Evolutionary conservation across 257 asterid genomes (phyloP).

Genomic region (Solanum pimpinellifolium): DNA sequence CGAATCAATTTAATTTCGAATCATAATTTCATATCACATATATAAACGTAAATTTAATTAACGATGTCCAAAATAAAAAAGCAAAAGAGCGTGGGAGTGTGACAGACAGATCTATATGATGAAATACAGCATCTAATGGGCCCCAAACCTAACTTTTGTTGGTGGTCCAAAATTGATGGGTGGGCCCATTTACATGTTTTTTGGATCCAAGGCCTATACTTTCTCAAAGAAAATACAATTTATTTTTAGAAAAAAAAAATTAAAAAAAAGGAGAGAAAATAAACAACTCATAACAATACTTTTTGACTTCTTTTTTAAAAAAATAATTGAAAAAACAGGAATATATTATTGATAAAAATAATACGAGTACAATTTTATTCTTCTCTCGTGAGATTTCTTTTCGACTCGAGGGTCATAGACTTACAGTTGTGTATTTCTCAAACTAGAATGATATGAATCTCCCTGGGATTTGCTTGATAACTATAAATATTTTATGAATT

Average conservation of each 20-base stretch:
- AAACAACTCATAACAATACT: too few relatives aligned
- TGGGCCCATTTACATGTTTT: constrained; percentile 24
- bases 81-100: constrained; percentile 1
- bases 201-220: constrained; percentile 46
- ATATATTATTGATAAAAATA: not conserved
- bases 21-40: not conserved
- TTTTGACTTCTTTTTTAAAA: not conserved
- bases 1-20: not conserved
- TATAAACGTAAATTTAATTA: not conserved
- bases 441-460: accelerated
- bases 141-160: constrained; percentile 14
- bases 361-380: too few relatives aligned
- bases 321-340: not conserved
- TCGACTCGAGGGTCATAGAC: too few relatives aligned
- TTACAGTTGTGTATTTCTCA: not conserved
- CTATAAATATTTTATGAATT: too few relatives aligned
- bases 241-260: not conserved
- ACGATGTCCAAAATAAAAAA: not conserved
- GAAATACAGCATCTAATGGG: constrained; percentile 45
- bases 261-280: too few relatives aligned
- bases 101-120: constrained; percentile 38
- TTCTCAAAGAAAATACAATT: not conserved
- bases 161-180: constrained; percentile 16
- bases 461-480: not conserved
- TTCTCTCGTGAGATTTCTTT: too few relatives aligned